Evolutionary conservation across 176 grass and related monocot genomes (phyloP), one percentile per base, ranked within the genome.

Genomic region (Rhynchospora breviuscula): DNA sequence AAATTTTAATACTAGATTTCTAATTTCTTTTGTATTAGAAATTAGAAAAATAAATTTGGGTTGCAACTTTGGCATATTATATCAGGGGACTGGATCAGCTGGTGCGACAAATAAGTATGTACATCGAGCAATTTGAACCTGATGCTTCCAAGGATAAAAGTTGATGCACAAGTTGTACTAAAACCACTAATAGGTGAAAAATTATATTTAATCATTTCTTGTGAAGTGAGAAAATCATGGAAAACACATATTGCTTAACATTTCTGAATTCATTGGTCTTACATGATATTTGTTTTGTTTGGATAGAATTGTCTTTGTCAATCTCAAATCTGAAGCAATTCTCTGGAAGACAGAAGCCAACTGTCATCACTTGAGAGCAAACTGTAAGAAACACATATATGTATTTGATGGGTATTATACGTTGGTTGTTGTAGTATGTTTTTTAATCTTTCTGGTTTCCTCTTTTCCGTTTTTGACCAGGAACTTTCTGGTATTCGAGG

Each of bases 301-400:
- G 12, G 57, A 87, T 78, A 95, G 93, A 91, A 73, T 59, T 95
- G 13, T 90, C 93, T 44, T 81, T 95, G 57, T 89, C 93, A 9
- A 74, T 95, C 59, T 92, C 93, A 23, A 95, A 92, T 77, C 87
- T 95, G 10, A 91, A 87, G 85, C 87, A 92, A 47, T 95, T 91
- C 74, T 92, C 93, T n/a, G 90, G 93, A 84, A 95, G 90, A 84
- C 83, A 92, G n/a, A 87, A 85, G 33, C 93, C 93, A 56, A 95
- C 88, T 12, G 90, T 95, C 67, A 91, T 91, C 53, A 95, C 93
- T 89, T 95, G 35, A 40, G 75, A 85, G 44, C 44, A 52, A 33
- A 8, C n/a, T 77, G 17, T 76, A 21, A 59, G 29, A 10, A 44
- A 25, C 18, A 17, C 0, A 4, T 40, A 40, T 40, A 40, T 40